A percentile compares a stretch with the other conserved stretches of the same genome.
Evolutionary conservation across 2,329 filamentous ascomycete species (phyloP).

Genomic region (Microdochium nivale): DNA sequence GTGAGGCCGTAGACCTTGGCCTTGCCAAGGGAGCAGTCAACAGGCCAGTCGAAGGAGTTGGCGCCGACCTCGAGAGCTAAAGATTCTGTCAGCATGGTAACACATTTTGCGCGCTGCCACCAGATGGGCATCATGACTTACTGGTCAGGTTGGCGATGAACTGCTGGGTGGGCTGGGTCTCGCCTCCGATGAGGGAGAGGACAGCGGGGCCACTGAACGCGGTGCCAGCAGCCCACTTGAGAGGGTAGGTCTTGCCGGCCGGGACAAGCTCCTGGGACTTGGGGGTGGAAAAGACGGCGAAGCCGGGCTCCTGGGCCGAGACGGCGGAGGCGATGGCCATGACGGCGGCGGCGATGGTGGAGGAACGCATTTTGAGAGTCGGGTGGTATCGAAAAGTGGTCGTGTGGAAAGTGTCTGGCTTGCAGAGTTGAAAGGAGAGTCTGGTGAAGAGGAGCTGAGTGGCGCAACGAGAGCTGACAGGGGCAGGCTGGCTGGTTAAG

Average conservation of each 20-base stretch:
- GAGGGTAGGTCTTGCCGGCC: slow-evolving; percentile 38
- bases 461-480: not conserved
- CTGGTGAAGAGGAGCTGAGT: not conserved
- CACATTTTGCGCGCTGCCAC: not conserved
- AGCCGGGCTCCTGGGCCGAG: slow-evolving; percentile 46
- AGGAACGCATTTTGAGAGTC: slow-evolving; percentile 45
- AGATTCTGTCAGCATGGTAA: slow-evolving; percentile 7
- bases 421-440: not conserved
- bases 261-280: slow-evolving; percentile 29
- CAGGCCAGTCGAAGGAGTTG: slow-evolving; percentile 40
- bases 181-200: slow-evolving; percentile 47
- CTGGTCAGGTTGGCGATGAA: slow-evolving; percentile 34
- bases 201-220: slow-evolving; percentile 34
- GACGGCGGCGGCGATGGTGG: slow-evolving; percentile 35
- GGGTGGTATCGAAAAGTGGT: slow-evolving; percentile 5
- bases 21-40: slow-evolving; percentile 34
- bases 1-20: slow-evolving; percentile 47
- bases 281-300: slow-evolving; percentile 45
- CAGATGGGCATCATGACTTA: slow-evolving; percentile 27
- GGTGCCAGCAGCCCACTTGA: slow-evolving; percentile 39
- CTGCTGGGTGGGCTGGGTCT: slow-evolving; percentile 30
- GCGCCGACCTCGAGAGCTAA: slow-evolving; percentile 37
- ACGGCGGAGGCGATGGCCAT: slow-evolving; percentile 42
- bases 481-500: not conserved
- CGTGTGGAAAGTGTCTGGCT: not conserved